Conservation (phyloP, 2,329 filamentous ascomycete genomes). For the Penicillium concentricum region DNA sequence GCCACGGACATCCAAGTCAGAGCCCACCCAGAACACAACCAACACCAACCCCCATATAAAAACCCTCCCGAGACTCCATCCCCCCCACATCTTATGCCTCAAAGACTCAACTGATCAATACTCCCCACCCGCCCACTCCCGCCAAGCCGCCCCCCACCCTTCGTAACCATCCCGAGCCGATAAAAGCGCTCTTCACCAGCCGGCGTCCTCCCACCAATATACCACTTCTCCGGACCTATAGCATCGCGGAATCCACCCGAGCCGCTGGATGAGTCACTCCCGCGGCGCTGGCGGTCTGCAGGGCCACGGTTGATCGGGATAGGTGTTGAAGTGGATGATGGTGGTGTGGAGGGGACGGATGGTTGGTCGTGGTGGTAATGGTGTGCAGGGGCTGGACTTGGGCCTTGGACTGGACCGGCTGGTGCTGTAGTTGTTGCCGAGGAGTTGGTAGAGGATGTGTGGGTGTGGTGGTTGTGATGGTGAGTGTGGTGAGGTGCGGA, state of each 20-base stretch:
- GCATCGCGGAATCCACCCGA: slow-evolving; percentile 50
- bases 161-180: slow-evolving; percentile 49
- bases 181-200: slow-evolving; percentile 51
- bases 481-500: slow-evolving; percentile 17
- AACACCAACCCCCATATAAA: background rate
- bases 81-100: slow-evolving; percentile 11
- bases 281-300: slow-evolving; percentile 43
- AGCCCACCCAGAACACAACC: background rate
- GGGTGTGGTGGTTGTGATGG: slow-evolving; percentile 19
- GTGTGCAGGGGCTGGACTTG: slow-evolving; percentile 35
- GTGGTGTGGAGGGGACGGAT: slow-evolving; percentile 28
- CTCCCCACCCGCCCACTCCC: slow-evolving; percentile 46
- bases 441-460: slow-evolving; percentile 17
- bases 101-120: slow-evolving; percentile 51
- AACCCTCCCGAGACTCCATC: background rate
- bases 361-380: slow-evolving; percentile 40
- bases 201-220: slow-evolving; percentile 50
- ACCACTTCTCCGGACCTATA: slow-evolving; percentile 51
- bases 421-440: slow-evolving; percentile 7
- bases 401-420: slow-evolving; percentile 14
- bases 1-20: background rate
- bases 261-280: slow-evolving; percentile 49
- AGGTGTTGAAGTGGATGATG: slow-evolving; percentile 37
- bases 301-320: slow-evolving; percentile 38
- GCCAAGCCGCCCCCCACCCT: slow-evolving; percentile 42